Evolutionary conservation across 2,329 filamentous ascomycete genomes (phyloP).

Genomic region (Ambrosiella xylebori): DNA sequence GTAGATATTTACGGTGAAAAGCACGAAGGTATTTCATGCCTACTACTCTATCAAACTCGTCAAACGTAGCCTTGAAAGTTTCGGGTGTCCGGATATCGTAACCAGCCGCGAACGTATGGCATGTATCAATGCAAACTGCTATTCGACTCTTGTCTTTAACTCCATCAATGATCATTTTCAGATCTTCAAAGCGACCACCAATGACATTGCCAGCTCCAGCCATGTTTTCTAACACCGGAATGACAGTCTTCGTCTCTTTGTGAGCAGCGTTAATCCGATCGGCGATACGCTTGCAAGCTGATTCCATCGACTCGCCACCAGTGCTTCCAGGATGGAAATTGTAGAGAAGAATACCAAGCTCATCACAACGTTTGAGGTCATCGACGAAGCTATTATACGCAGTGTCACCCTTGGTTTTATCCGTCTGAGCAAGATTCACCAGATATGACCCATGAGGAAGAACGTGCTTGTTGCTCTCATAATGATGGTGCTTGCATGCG

Average conservation of each 20-base stretch:
- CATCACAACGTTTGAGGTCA: slow-evolving; percentile 70
- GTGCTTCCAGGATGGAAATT: slow-evolving; percentile 93
- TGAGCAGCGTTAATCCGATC: slow-evolving; percentile 69
- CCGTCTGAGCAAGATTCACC: slow-evolving; percentile 81
- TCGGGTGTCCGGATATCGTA: slow-evolving; percentile 70
- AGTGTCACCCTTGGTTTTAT: slow-evolving; percentile 63
- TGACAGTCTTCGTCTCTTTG: slow-evolving; percentile 53
- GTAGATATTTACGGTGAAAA: slow-evolving; percentile 40
- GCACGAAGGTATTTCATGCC: slow-evolving; percentile 68
- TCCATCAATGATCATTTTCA: slow-evolving; percentile 64
- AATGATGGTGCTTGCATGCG: slow-evolving; percentile 50
- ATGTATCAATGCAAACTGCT: slow-evolving; percentile 92
- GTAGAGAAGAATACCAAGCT: slow-evolving; percentile 76
- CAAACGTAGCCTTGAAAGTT: slow-evolving; percentile 55
- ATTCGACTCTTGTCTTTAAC: slow-evolving; percentile 70
- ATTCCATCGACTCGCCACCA: slow-evolving; percentile 42
- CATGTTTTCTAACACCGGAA: slow-evolving; percentile 91
- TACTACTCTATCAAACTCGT: slow-evolving; percentile 59
- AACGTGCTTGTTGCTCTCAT: slow-evolving; percentile 54
- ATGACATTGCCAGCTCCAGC: slow-evolving; percentile 77
- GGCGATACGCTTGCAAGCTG: slow-evolving; percentile 65
- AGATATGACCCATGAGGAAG: slow-evolving; percentile 93
- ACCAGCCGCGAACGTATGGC: slow-evolving; percentile 86
- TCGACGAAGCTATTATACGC: slow-evolving; percentile 77
- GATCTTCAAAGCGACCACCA: slow-evolving; percentile 69